These are phyloP conservation scores for Tylopilus subfusipes DNA, from an alignment of 768 basidiomycete genomes.

Conservation along the genomic window DNA sequence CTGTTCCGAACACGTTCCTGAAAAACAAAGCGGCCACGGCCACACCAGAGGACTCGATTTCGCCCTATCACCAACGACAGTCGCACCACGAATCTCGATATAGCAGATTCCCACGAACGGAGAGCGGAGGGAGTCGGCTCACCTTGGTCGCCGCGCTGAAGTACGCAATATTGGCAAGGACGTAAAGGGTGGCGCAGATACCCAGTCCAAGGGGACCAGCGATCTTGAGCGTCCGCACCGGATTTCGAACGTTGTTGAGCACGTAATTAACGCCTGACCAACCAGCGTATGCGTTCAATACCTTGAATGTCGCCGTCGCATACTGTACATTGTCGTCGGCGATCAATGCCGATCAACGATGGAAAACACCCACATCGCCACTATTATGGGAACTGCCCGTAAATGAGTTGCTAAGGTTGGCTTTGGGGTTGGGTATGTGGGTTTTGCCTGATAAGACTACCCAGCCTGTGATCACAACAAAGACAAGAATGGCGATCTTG, in stretches of 20 bases:
- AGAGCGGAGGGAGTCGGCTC: background rate
- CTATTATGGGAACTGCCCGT: conserved; percentile 51
- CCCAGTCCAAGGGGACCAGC: conserved; percentile 56
- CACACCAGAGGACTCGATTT: conserved; percentile 46
- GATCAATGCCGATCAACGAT: background rate
- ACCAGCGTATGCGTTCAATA: conserved; percentile 45
- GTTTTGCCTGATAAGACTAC: conserved; percentile 60
- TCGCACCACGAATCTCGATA: background rate
- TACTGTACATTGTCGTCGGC: conserved; percentile 36
- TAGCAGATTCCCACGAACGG: background rate
- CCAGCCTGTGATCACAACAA: conserved; percentile 56
- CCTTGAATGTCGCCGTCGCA: conserved; percentile 59
- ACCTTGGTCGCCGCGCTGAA: conserved; percentile 38
- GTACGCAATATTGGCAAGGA: conserved; percentile 57
- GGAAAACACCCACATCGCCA: conserved; percentile 37
- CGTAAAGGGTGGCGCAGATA: conserved; percentile 49
- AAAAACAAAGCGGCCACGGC: conserved; percentile 62
- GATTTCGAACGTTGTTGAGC: conserved; percentile 43
- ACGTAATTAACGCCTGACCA: conserved; percentile 61
- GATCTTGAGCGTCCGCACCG: conserved; percentile 57
- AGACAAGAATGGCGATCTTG: conserved; percentile 52
- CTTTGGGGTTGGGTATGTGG: conserved; percentile 49
- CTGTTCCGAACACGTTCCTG: conserved; percentile 50
- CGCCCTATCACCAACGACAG: conserved; percentile 24
- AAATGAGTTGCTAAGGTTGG: conserved; percentile 57